Base-by-base conservation (phyloP, 495 filamentous ascomycete species). In the Hyaloscypha variabilis region DNA sequence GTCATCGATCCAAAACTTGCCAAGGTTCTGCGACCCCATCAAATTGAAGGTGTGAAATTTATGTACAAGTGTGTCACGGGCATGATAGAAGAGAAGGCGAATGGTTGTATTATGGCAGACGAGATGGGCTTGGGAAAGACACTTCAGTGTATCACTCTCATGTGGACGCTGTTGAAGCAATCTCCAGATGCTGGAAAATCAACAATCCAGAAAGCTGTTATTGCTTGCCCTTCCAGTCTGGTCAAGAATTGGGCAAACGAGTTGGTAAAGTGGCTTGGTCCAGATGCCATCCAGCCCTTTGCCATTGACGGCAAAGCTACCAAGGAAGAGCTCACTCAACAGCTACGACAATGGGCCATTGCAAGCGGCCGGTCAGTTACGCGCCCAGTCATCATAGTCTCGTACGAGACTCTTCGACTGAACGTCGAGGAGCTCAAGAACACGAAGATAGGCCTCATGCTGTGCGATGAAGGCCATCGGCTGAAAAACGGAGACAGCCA, bases 61-160 rank as follows among this genome's bases (percentile, higher is more conserved):
- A 86, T 99, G 79, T 99, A 98, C 76, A 83, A 86, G 59, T 96
- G 91, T 74, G 92, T 93, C 23, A 98, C 94, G 26, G 95, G 95
- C 6, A 82, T 98, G 84, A 88, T 98, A 68, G 95, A 99, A 73
- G 85, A 88, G 51, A 95, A 93, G 63, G 96, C 96, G 25, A 91
- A 97, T 77, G 95, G 95, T 0, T 98, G 95, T 74, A 99, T 99
- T 74, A 99, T 99, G 95, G 95, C 95, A 68, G 95, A 99, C 73
- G 95, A 97, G 71, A 99, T 99, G 95, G 95, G 95, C 52, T 77
- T 99, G 34, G 95, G 95, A 53, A 99, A 99, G 79, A 99, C 95
- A 14, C 82, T 96, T 1, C 79, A 84, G 68, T 86, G 82, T 72
- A 85, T 85, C 63, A 83, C 79, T 19, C 80, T 91, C 39, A 93